A percentile compares a stretch with the other conserved stretches of the same genome.
Evolutionary conservation across 805 yeast species (phyloP).

Genomic region (Starmera dryadoides): DNA sequence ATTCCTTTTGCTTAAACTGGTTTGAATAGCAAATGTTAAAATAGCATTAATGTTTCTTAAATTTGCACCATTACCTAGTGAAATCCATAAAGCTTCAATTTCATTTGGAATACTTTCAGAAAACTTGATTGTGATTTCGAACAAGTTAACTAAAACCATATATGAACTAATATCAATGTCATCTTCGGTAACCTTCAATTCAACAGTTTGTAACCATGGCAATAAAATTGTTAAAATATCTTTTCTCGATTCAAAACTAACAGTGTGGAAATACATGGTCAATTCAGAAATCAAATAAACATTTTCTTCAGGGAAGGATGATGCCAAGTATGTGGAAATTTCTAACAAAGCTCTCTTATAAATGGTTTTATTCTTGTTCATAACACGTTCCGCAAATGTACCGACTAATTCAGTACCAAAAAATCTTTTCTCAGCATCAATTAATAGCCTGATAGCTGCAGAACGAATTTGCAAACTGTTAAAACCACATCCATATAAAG

Average conservation of each 20-base stretch:
- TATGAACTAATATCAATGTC: conserved; percentile 33
- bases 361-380: conserved; percentile 72
- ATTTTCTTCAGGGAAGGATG: conserved; percentile 49
- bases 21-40: conserved; percentile 58
- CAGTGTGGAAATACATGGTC: conserved; percentile 60
- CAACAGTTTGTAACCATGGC: conserved; percentile 91
- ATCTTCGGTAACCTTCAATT: conserved; percentile 40
- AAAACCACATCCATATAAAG: conserved; percentile 73
- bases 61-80: conserved; percentile 72
- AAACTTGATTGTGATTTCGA: conserved; percentile 78
- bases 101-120: conserved; percentile 74
- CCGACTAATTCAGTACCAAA: conserved; percentile 48
- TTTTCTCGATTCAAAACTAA: conserved; percentile 51
- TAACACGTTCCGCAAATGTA: conserved; percentile 60
- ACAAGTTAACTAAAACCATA: conserved; percentile 74
- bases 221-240: conserved; percentile 74
- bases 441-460: conserved; percentile 66
- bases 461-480: conserved; percentile 60
- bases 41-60: conserved; percentile 66
- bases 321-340: conserved; percentile 67
- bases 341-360: conserved; percentile 83
- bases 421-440: conserved; percentile 52
- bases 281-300: conserved; percentile 62
- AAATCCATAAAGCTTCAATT: conserved; percentile 93
- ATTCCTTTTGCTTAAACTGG: conserved; percentile 63